Percentiles rank a stretch among this genome's conserved stretches.
phyloP scores from a whole-genome alignment of 345 rosid genomes.

The Cardamine chenopodiifolia region DNA sequence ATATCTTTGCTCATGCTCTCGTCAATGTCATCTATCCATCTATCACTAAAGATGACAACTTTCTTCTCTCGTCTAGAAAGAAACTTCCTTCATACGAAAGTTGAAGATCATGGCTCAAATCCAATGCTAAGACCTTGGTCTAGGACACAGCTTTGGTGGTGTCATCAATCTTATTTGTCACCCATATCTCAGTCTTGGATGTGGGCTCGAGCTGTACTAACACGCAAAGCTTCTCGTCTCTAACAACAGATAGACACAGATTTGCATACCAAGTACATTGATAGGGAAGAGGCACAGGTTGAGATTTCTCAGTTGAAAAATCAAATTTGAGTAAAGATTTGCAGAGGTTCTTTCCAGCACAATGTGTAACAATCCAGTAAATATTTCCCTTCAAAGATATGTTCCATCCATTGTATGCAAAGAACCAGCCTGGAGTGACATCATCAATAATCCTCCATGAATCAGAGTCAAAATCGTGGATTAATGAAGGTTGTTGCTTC shows the following conservation, averaged over 20 bases:
- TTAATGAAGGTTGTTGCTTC: too few species aligned
- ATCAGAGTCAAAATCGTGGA: constrained; percentile 1
- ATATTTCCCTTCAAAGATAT: background rate
- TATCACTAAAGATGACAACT: background rate
- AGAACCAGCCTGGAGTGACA: background rate
- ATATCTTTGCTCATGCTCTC: background rate
- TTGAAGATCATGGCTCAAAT: background rate
- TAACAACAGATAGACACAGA: background rate
- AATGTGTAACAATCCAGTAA: background rate
- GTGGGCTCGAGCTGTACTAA: background rate
- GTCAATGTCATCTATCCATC: background rate
- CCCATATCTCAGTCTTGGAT: background rate
- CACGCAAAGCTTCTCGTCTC: background rate
- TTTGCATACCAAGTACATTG: background rate
- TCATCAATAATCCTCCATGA: background rate
- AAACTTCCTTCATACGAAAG: background rate
- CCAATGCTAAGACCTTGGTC: background rate
- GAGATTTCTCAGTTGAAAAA: background rate
- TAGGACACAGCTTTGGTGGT: background rate
- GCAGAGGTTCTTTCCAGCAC: background rate
- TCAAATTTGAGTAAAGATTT: background rate
- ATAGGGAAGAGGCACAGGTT: background rate
- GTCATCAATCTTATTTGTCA: constrained; percentile 5
- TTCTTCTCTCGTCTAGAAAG: constrained; percentile 19
- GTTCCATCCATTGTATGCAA: rapidly evolving